Percentiles rank a stretch among this genome's conserved stretches.
These are phyloP conservation scores for Fagopyrum esculentum DNA, from an alignment of 148 eudicot species.

Conservation along the genomic window DNA sequence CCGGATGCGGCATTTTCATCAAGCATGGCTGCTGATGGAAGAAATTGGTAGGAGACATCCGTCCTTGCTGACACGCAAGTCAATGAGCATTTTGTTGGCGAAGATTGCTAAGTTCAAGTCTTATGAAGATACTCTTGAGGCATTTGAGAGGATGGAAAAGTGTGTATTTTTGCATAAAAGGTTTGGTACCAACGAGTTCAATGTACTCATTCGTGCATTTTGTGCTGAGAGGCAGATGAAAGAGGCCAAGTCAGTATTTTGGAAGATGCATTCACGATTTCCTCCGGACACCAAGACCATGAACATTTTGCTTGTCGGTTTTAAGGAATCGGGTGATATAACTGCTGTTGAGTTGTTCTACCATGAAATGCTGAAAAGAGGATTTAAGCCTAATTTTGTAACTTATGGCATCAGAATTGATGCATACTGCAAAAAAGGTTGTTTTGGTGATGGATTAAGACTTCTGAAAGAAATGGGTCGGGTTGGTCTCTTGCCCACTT, in stretches of 20 bases:
- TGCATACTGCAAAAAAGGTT: slow-evolving; percentile 69
- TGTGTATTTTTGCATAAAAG: slow-evolving; percentile 39
- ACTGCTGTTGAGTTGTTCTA: slow-evolving; percentile 77
- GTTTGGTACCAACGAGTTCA: slow-evolving; percentile 75
- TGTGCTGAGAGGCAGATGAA: slow-evolving; percentile 84
- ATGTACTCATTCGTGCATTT: slow-evolving; percentile 69
- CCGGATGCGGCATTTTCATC: slow-evolving; percentile 74
- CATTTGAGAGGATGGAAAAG: slow-evolving; percentile 78
- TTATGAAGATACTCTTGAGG: slow-evolving; percentile 68
- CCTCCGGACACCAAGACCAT: slow-evolving; percentile 64
- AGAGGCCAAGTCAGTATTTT: slow-evolving; percentile 75
- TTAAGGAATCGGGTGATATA: slow-evolving; percentile 73
- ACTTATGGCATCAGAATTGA: slow-evolving; percentile 81
- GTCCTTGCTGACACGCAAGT: slow-evolving; percentile 57
- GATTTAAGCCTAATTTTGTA: slow-evolving; percentile 64
- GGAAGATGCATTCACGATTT: slow-evolving; percentile 50
- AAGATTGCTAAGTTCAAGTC: slow-evolving; percentile 66
- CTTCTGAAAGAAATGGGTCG: slow-evolving; percentile 72
- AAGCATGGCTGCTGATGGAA: slow-evolving; percentile 83
- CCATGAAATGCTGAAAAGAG: slow-evolving; percentile 80
- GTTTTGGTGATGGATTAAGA: slow-evolving; percentile 59
- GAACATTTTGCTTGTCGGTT: slow-evolving; percentile 89
- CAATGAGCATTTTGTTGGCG: slow-evolving; percentile 76
- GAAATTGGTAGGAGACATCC: slow-evolving; percentile 37
- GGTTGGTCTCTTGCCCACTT: slow-evolving; percentile 37